Evolutionary conservation across 1,284 basidiomycete species (phyloP), one percentile per base, ranked within the genome.

Genomic region (Austroboletus niveus): DNA sequence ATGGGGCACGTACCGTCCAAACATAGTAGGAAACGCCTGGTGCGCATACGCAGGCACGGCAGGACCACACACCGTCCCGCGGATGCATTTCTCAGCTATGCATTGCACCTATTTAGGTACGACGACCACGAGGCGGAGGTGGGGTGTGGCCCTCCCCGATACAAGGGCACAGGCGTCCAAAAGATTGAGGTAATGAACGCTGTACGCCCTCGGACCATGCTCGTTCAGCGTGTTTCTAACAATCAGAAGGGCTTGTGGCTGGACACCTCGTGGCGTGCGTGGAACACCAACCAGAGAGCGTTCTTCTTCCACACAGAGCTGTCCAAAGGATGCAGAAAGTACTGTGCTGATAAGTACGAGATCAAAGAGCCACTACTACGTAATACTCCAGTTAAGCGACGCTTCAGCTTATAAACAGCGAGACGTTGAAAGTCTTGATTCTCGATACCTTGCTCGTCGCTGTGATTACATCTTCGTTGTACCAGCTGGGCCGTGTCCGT

Each of bases 141-240:
- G 46, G 38, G 54, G 35, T 35, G 44, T 17, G 42, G 39, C 40
- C 40, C 22, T 15, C 29, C 30, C 35, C 32, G 45, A 35, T 17
- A 30, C n/a, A 56, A 34, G 36, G 39, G 42, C 27, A n/a, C 42
- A 17, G 40, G 17, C 15, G 27, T 27, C 32, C 41, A 10, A 17
- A 46, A 38, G 8, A 24, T 47, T 57, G 63, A 61, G 58, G 59
- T 63, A 61, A 64, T 59, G 63, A 49, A 58, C 35, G 45, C 48
- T 48, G 54, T 36, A 45, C 48, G 36, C 54, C 53, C 41, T 50
- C 42, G 6, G 8, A 39, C 47, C 60, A 65, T 48, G 61, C 56
- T 49, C 27, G 27, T 51, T 50, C 34, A 17, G 59, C 61, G 53
- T 61, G 60, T 49, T 35, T 8, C 20, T 17, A 10, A 30, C 41